Base-by-base conservation (phyloP, 495 filamentous ascomycete species). In the Bombardia bombarda region DNA sequence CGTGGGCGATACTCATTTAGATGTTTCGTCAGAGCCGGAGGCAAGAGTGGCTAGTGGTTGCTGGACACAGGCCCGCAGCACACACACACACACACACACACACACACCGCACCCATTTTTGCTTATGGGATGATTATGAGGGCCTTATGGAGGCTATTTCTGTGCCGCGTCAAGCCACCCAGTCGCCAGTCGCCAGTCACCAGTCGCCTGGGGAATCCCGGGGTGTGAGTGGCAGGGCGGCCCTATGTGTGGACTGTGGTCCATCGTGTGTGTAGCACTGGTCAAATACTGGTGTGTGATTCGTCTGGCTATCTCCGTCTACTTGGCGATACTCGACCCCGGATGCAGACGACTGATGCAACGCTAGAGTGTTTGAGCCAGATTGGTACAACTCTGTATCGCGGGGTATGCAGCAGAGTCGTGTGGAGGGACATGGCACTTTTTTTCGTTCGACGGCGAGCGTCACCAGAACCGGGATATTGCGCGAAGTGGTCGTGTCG, bases 71-170 rank as follows among this genome's bases (percentile, higher is more conserved):
- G n/a, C n/a, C n/a, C n/a, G n/a, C n/a, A n/a, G n/a, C n/a, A n/a
- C n/a, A n/a, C n/a, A 28, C 25, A 28, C 7, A 28, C 25, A 28
- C 25, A 12, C 25, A 28, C 25, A 28, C 25, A 28, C n/a, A 22
- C 32, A 28, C 12, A 12, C 16, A 32, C 22, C 31, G 21, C 35
- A 28, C 24, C 25, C 19, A 37, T 38, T 40, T 44, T 34, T 55
- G 57, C 57, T 56, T 55, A 58, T 52, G 51, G 45, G 50, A 61
- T 56, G 55, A 53, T 58, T 58, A 61, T 55, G 50, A 49, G 43
- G 43, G 46, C 26, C 22, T 38, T 41, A 49, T 37, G 41, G 43
- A 24, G 28, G 23, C 39, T 43, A 32, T 43, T 55, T 37, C 56
- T 42, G 57, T 55, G 51, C 57, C 57, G 51, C 49, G 51, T 47